phyloP scores from a whole-genome alignment of 208 protist species.

The Trypanosoma platydactyli region DNA sequence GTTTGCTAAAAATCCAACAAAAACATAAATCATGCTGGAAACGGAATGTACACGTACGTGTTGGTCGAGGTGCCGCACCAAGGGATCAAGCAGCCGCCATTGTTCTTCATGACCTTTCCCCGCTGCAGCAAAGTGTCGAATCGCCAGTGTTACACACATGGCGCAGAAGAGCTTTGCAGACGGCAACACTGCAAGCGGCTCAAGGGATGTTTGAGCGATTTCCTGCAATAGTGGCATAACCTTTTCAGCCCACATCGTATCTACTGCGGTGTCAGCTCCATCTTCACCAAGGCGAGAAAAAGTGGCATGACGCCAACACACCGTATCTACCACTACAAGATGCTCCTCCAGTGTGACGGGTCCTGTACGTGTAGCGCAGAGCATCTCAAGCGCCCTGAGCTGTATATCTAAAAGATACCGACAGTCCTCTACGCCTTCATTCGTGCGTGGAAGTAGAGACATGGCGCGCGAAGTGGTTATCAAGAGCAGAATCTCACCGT shows the following conservation, averaged over 20 bases:
- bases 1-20: constrained; percentile 17
- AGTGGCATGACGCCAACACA: constrained; percentile 25
- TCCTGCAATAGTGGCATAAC: constrained; percentile 4
- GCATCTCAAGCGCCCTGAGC: constrained; percentile 8
- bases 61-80: constrained; percentile 27
- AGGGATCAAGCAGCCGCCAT: constrained; percentile 15
- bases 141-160: constrained; percentile 15
- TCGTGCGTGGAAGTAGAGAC: not conserved
- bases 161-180: constrained; percentile 24
- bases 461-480: constrained; percentile 9
- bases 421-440: constrained; percentile 1
- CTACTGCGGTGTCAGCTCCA: not conserved
- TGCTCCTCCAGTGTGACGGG: constrained; percentile 15
- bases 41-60: constrained; percentile 24
- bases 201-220: not conserved
- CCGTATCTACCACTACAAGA: constrained; percentile 14
- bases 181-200: constrained; percentile 10
- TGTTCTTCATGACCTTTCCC: constrained; percentile 1
- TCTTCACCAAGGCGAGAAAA: not conserved
- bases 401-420: constrained; percentile 19
- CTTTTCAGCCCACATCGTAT: not conserved
- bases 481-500: constrained; percentile 14
- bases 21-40: constrained; percentile 7
- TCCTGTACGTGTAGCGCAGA: constrained; percentile 1
- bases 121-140: not conserved